phyloP scores from a whole-genome alignment of 2,329 filamentous ascomycete genomes.

The Grosmannia serpens region DNA sequence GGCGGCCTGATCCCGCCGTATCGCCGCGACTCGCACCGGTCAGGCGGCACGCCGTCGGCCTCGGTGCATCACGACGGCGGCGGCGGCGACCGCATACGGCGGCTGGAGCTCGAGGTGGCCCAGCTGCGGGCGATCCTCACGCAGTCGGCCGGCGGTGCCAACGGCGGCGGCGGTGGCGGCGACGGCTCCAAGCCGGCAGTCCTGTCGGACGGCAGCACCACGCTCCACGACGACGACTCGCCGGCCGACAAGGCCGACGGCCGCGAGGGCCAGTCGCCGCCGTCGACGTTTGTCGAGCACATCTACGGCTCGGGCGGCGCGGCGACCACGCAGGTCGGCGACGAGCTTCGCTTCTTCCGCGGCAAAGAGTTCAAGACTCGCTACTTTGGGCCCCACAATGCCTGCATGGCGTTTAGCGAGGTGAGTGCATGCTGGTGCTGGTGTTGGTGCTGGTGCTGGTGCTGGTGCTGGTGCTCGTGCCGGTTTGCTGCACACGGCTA shows the following conservation, averaged over 20 bases:
- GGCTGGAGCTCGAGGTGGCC: slow-evolving; percentile 46
- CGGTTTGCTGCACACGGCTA: slow-evolving; percentile 5
- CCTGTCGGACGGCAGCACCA: slow-evolving; percentile 15
- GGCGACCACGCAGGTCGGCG: slow-evolving; percentile 20
- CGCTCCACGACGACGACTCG: slow-evolving; percentile 14
- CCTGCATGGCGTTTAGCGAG: slow-evolving; percentile 48
- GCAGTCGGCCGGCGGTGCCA: background rate
- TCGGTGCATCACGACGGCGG: slow-evolving; percentile 14
- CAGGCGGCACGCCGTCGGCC: slow-evolving; percentile 1
- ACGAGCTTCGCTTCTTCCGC: slow-evolving; percentile 45
- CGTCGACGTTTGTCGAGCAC: slow-evolving; percentile 17
- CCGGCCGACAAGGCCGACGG: slow-evolving; percentile 13
- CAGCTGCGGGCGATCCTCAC: slow-evolving; percentile 41
- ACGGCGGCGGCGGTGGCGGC: background rate
- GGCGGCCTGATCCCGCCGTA: slow-evolving; percentile 18
- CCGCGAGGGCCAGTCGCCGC: slow-evolving; percentile 10
- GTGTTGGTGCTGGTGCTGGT: too few species aligned
- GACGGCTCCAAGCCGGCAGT: slow-evolving; percentile 1
- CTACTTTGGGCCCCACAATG: slow-evolving; percentile 49
- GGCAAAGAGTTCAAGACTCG: slow-evolving; percentile 49
- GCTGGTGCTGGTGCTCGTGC: background rate
- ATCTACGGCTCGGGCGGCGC: slow-evolving; percentile 25
- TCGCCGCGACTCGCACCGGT: slow-evolving; percentile 22
- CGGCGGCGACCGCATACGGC: slow-evolving; percentile 47
- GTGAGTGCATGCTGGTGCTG: slow-evolving; percentile 19